A percentile compares a stretch with the other conserved stretches of the same genome.
Evolutionary conservation across 1,284 basidiomycete species (phyloP).

Genomic region (Violaceomyces palustris): DNA sequence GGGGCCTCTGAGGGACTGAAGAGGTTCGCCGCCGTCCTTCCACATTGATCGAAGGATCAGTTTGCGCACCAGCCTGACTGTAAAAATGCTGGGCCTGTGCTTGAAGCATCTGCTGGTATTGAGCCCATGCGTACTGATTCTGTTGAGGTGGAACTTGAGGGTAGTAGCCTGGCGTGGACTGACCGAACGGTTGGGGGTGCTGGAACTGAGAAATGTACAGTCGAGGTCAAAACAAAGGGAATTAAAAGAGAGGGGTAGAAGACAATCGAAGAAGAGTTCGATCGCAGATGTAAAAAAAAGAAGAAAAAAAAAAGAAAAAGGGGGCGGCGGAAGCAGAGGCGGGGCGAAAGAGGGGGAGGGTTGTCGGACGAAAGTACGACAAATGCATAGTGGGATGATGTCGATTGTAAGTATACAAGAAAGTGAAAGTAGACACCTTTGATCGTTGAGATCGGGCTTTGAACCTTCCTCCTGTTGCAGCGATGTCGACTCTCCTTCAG

Average conservation of each 20-base stretch:
- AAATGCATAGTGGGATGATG: too few relatives aligned
- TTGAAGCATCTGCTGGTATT: constrained; percentile 44
- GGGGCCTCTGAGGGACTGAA: constrained; percentile 41
- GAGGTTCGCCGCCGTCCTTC: constrained; percentile 37
- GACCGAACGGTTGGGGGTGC: constrained; percentile 32
- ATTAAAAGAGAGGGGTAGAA: not conserved
- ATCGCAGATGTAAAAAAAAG: not conserved
- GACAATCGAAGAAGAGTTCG: not conserved
- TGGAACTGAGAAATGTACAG: too few relatives aligned
- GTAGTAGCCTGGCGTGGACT: constrained; percentile 34
- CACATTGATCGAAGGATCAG: too few relatives aligned
- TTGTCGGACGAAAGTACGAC: too few relatives aligned
- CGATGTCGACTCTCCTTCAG: not conserved
- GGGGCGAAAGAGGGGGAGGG: not conserved
- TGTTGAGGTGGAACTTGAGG: constrained; percentile 21
- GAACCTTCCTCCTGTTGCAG: constrained; percentile 9
- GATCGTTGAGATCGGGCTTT: constrained; percentile 4
- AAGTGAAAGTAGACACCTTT: constrained; percentile 3
- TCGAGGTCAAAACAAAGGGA: constrained; percentile 27
- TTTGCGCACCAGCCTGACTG: constrained; percentile 6
- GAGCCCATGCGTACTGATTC: constrained; percentile 38
- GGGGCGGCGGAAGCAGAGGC: not conserved
- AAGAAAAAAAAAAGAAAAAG: not conserved
- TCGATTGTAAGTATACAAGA: not conserved
- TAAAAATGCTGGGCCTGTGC: constrained; percentile 29